phyloP scores from a whole-genome alignment of 495 filamentous ascomycete genomes.

The Stereocaulon alpinum region DNA sequence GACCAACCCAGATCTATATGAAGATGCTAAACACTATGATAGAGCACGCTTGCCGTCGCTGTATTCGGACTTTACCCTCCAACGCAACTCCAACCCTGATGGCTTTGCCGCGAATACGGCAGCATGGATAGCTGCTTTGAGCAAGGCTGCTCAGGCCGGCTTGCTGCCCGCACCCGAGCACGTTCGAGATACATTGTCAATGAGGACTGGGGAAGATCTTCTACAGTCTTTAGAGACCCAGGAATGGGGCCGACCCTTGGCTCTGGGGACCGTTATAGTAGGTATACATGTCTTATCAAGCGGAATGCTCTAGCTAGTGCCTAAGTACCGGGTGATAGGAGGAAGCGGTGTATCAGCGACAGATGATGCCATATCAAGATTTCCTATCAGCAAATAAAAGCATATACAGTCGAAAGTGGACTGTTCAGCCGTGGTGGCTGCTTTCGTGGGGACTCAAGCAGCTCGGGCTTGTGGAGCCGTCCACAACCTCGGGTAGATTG shows the following conservation, averaged over 20 bases:
- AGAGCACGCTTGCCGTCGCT: constrained; percentile 82
- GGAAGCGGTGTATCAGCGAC: constrained; percentile 57
- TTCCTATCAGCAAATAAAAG: constrained; percentile 51
- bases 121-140: constrained; percentile 72
- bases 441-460: constrained; percentile 68
- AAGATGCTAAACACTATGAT: not conserved
- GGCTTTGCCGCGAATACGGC: constrained; percentile 77
- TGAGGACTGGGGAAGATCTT: constrained; percentile 60
- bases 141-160: constrained; percentile 55
- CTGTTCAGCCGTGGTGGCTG: constrained; percentile 45
- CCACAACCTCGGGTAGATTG: constrained; percentile 13
- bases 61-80: constrained; percentile 82
- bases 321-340: constrained; percentile 28
- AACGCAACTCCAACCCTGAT: constrained; percentile 75
- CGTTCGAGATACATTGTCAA: constrained; percentile 41
- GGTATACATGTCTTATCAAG: constrained; percentile 16
- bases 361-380: constrained; percentile 56
- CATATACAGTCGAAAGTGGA: constrained; percentile 46
- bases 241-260: constrained; percentile 77
- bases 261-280: constrained; percentile 67
- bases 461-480: constrained; percentile 49
- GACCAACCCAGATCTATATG: not conserved
- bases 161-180: constrained; percentile 39
- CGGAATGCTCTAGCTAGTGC: not conserved
- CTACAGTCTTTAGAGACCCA: constrained; percentile 59